Evolutionary conservation across 2,329 filamentous ascomycete species (phyloP), one percentile per base, ranked within the genome.

Genomic region (Colletotrichum viniferum): DNA sequence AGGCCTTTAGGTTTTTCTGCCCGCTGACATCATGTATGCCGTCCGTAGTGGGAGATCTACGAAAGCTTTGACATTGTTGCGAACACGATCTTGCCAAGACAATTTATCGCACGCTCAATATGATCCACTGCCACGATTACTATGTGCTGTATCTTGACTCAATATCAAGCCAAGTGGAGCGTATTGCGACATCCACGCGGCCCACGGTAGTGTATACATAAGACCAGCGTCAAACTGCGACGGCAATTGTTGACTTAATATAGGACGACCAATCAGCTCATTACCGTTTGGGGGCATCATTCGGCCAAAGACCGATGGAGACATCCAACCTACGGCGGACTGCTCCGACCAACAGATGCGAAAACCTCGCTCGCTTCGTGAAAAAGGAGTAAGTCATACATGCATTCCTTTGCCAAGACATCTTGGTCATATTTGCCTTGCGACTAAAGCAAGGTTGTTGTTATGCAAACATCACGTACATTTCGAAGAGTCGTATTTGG

Each of bases 371-470:
- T 48, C 0, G 9, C 1, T 48, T n/a, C 38, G 38, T 48, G 38
- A 48, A 48, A 48, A n/a, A 48, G 38, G 38, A 48, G 38, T 7
- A 6, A 48, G 38, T n/a, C 16, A 43, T 18, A 43, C 10, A 9
- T 6, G 30, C 30, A 32, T 32, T 32, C 30, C 30, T 32, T 32
- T 32, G 30, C 30, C 30, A 32, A 32, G 10, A 32, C 30, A 12
- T 12, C 4, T 32, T 32, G 10, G 10, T 12, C 36, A 43, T 5
- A 9, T 12, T 21, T 52, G 12, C 6, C n/a, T 0, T 52, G n/a
- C 0, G 7, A 1, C n/a, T 0, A 21, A 13, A 21, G 43, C 6
- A 1, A 4, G 13, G 1, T 13, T 10, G 0, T 1, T 0, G 2
- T 13, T 3, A 21, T 13, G n/a, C 30, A 34, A 34, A 61, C 28